These are phyloP conservation scores for Ascomycota sp. DNA, from an alignment of 2,329 filamentous ascomycete species.

Conservation along the genomic window DNA sequence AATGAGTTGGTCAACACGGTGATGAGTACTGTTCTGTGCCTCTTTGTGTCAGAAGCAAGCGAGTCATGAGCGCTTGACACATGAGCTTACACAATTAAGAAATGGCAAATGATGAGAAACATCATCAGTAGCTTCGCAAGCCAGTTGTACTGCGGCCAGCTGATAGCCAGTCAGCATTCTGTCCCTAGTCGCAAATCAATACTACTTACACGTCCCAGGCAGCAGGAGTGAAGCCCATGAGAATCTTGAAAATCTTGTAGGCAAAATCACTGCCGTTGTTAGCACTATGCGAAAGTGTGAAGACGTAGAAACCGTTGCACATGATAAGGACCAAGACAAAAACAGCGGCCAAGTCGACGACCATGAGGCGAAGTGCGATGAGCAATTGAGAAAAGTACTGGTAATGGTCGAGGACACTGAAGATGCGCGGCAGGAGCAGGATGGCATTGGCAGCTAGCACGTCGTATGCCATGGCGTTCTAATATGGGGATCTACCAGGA, in stretches of 20 bases:
- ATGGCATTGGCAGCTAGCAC: constrained; percentile 85
- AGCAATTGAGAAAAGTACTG: constrained; percentile 89
- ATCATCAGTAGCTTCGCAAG: constrained; percentile 58
- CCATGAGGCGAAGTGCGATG: constrained; percentile 89
- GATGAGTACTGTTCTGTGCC: constrained; percentile 57
- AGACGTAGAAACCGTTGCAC: constrained; percentile 89
- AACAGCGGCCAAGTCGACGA: constrained; percentile 68
- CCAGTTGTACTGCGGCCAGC: constrained; percentile 54
- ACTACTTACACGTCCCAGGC: constrained; percentile 64
- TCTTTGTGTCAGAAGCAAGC: neutral
- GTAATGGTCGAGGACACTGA: constrained; percentile 85
- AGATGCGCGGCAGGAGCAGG: constrained; percentile 72
- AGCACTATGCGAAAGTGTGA: constrained; percentile 58
- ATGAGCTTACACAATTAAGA: constrained; percentile 52
- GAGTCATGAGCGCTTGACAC: no score
- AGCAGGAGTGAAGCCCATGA: constrained; percentile 91
- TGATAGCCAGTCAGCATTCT: constrained; percentile 8
- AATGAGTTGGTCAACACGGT: constrained; percentile 94
- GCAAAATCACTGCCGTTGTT: constrained; percentile 56
- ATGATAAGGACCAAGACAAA: constrained; percentile 67
- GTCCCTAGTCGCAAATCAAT: neutral
- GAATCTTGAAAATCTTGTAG: constrained; percentile 77
- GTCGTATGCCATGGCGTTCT: constrained; percentile 78
- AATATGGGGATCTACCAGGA: constrained; percentile 55
- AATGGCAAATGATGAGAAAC: constrained; percentile 89